Evolutionary conservation across 2,329 filamentous ascomycete species (phyloP).

Genomic region (Esteya vermicola): DNA sequence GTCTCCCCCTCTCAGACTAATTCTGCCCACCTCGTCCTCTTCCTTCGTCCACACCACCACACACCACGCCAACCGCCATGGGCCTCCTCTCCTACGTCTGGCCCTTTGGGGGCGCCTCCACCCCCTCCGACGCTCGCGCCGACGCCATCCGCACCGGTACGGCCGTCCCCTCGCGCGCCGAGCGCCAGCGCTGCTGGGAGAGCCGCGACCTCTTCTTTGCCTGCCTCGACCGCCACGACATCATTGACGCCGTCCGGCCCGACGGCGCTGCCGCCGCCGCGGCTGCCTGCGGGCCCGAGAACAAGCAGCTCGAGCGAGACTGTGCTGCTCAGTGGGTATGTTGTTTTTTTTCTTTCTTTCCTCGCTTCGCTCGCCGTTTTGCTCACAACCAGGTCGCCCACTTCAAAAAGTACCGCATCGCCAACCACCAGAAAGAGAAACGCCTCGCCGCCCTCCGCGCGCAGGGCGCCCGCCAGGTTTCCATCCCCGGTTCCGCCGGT

Average conservation of each 20-base stretch:
- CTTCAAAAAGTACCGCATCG: conserved; percentile 92
- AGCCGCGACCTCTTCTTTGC: conserved; percentile 76
- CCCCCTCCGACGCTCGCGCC: conserved; percentile 28
- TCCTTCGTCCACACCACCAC: neutral
- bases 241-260: conserved; percentile 51
- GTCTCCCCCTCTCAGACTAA: neutral
- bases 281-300: conserved; percentile 25
- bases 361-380: neutral
- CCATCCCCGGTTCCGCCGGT: conserved; percentile 4
- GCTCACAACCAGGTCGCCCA: conserved; percentile 61
- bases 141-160: conserved; percentile 40
- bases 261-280: conserved; percentile 22
- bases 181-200: conserved; percentile 78
- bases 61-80: conserved; percentile 19
- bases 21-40: neutral
- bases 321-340: conserved; percentile 85
- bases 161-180: conserved; percentile 70
- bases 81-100: conserved; percentile 28
- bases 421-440: conserved; percentile 75
- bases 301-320: conserved; percentile 58
- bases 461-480: conserved; percentile 54
- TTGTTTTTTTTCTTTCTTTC: conserved; percentile 12
- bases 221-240: conserved; percentile 70
- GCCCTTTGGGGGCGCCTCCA: conserved; percentile 16
- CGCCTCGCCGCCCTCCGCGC: conserved; percentile 61